Conservation (phyloP, 495 filamentous ascomycete species). For the Penicillium lividum region DNA sequence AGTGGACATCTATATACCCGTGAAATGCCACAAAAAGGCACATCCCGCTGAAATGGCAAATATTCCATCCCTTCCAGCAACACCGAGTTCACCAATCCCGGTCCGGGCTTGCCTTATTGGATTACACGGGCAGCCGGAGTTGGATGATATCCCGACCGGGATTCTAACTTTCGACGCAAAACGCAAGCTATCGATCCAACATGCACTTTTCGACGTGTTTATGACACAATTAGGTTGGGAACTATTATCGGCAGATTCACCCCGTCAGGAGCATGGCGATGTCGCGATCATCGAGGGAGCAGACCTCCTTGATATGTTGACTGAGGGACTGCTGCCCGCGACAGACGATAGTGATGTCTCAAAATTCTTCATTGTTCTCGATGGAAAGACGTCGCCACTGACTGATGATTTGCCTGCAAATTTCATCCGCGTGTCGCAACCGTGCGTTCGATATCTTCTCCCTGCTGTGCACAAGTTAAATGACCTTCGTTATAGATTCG, state of each 20-base stretch:
- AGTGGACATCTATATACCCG: conserved; percentile 53
- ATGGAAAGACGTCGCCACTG: conserved; percentile 19
- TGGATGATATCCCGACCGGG: conserved; percentile 28
- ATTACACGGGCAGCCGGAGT: conserved; percentile 30
- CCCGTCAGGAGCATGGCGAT: conserved; percentile 28
- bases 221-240: conserved; percentile 31
- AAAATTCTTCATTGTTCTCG: conserved; percentile 32
- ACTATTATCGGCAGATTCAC: conserved; percentile 29
- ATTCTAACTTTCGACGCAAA: conserved; percentile 31
- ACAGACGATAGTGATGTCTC: conserved; percentile 11
- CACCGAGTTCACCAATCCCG: conserved; percentile 6
- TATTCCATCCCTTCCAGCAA: neutral
- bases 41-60: conserved; percentile 39
- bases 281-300: conserved; percentile 36
- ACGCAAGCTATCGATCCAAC: conserved; percentile 36
- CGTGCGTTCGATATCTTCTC: conserved; percentile 25
- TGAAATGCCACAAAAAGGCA: conserved; percentile 41
- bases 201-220: conserved; percentile 32
- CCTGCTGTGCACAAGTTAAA: conserved; percentile 14
- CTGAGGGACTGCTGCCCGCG: conserved; percentile 11
- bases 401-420: conserved; percentile 13
- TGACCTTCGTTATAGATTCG: conserved; percentile 27
- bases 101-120: conserved; percentile 29
- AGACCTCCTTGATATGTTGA: conserved; percentile 11
- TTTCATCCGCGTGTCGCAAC: conserved; percentile 35